Evolutionary conservation across 1,284 basidiomycete species (phyloP).

Genomic region (Grifola frondosa): DNA sequence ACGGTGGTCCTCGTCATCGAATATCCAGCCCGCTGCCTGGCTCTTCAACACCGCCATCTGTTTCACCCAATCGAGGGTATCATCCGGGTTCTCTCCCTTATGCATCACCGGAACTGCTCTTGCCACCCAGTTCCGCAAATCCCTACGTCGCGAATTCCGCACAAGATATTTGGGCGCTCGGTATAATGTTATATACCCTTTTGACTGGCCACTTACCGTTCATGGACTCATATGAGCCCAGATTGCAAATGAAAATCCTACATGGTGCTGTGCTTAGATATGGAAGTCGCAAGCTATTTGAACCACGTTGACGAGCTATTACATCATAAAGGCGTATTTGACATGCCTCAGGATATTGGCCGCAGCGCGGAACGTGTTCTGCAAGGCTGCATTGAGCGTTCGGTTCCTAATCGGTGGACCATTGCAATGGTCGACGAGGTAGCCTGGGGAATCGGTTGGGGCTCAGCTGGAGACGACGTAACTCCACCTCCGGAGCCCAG

Average conservation of each 20-base stretch:
- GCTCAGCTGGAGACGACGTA: constrained; percentile 45
- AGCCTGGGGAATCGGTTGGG: constrained; percentile 82
- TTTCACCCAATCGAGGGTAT: constrained; percentile 40
- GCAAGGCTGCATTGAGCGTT: constrained; percentile 70
- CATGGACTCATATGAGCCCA: constrained; percentile 82
- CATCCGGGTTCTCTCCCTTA: constrained; percentile 90
- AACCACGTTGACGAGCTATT: constrained; percentile 11
- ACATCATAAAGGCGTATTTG: constrained; percentile 50
- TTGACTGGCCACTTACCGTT: constrained; percentile 84
- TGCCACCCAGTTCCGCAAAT: constrained; percentile 34
- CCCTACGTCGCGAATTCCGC: constrained; percentile 52
- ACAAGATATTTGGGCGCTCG: constrained; percentile 93
- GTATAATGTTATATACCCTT: constrained; percentile 83
- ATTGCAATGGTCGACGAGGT: constrained; percentile 73
- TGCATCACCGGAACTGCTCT: constrained; percentile 79
- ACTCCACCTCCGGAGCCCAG: constrained; percentile 24
- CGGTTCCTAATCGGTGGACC: constrained; percentile 65
- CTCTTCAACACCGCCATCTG: constrained; percentile 23
- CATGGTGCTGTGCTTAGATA: constrained; percentile 62
- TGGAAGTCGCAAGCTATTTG: background rate
- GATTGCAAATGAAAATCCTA: constrained; percentile 88
- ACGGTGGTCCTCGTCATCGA: constrained; percentile 50
- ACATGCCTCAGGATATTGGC: constrained; percentile 59
- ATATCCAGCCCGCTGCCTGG: constrained; percentile 55
- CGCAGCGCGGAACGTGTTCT: constrained; percentile 73